A percentile compares a stretch with the other conserved stretches of the same genome.
phyloP scores from a whole-genome alignment of 163 green algal species.

The Chlamydomonas reinhardtii region DNA sequence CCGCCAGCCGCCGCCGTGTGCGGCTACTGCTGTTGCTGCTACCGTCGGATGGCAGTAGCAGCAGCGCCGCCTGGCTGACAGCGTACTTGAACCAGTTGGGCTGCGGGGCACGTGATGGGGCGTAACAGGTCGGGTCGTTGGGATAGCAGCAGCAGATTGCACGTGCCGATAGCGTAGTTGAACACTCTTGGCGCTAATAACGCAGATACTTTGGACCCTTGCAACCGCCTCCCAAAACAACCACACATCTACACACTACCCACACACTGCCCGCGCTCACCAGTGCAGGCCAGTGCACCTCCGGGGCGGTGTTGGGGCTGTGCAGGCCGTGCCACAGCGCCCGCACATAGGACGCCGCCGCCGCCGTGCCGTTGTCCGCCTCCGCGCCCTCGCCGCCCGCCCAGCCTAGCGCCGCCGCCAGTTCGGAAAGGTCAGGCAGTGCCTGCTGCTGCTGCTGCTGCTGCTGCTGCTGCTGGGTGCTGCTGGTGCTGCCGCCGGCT shows the following conservation, averaged over 20 bases:
- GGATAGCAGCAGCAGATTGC: not conserved
- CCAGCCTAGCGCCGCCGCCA: not conserved
- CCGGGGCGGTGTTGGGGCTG: constrained; percentile 12
- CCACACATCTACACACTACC: not conserved
- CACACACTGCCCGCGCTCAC: not conserved
- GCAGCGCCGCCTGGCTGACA: not conserved
- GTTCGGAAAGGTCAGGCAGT: not conserved
- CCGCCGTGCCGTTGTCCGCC: too few relatives aligned
- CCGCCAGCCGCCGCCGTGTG: not conserved
- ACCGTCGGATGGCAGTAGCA: not conserved
- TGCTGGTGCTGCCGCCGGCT: too few relatives aligned
- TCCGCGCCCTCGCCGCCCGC: not conserved
- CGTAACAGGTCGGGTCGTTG: not conserved
- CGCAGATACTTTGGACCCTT: too few relatives aligned
- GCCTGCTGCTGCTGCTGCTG: not conserved
- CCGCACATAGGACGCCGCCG: not conserved
- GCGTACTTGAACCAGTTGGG: constrained; percentile 24
- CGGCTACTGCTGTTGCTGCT: not conserved
- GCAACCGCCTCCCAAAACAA: not conserved
- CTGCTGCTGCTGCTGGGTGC: too few relatives aligned
- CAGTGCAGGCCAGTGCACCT: not conserved
- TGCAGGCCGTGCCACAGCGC: constrained; percentile 28
- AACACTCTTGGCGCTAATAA: too few relatives aligned
- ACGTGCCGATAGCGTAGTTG: too few relatives aligned
- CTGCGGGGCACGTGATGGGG: not conserved